Percentiles rank a stretch among this genome's conserved stretches.
Conservation (phyloP, 306 rosid genomes). For the Quercus engelmannii region DNA sequence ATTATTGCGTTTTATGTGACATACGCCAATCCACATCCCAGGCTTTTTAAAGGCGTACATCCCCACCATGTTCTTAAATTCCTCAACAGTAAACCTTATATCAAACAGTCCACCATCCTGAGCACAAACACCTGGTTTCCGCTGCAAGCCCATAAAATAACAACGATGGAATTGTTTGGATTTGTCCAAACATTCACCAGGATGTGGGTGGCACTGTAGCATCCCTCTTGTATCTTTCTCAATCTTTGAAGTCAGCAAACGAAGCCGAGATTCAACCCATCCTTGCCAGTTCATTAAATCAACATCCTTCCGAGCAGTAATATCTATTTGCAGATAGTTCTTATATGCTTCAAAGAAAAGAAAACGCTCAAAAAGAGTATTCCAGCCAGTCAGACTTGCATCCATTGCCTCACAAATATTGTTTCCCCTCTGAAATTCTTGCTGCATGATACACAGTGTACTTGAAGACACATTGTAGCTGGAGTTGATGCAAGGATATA, state of each 20-base stretch:
- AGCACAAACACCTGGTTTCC: too few species aligned
- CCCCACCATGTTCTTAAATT: too few species aligned
- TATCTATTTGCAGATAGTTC: not conserved
- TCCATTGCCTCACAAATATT: not conserved
- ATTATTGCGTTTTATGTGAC: too few species aligned
- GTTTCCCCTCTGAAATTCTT: not conserved
- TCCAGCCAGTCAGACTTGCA: not conserved
- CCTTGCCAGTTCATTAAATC: not conserved
- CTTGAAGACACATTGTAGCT: constrained; percentile 3
- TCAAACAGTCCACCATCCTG: too few species aligned
- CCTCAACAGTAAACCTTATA: too few species aligned
- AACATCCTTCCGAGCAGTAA: not conserved
- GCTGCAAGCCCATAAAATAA: not conserved
- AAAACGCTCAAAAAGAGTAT: not conserved
- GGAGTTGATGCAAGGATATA: constrained; percentile 6
- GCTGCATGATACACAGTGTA: not conserved
- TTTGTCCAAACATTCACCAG: not conserved
- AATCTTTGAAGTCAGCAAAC: not conserved
- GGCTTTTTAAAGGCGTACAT: too few species aligned
- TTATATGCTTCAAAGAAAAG: not conserved
- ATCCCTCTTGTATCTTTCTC: not conserved
- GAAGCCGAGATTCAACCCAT: not conserved
- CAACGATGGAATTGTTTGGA: not conserved
- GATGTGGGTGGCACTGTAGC: not conserved
- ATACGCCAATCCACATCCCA: too few species aligned